A percentile compares a stretch with the other conserved stretches of the same genome.
phyloP scores from a whole-genome alignment of 371 early-diverging fungal genomes.

The Mucor velutinosus region DNA sequence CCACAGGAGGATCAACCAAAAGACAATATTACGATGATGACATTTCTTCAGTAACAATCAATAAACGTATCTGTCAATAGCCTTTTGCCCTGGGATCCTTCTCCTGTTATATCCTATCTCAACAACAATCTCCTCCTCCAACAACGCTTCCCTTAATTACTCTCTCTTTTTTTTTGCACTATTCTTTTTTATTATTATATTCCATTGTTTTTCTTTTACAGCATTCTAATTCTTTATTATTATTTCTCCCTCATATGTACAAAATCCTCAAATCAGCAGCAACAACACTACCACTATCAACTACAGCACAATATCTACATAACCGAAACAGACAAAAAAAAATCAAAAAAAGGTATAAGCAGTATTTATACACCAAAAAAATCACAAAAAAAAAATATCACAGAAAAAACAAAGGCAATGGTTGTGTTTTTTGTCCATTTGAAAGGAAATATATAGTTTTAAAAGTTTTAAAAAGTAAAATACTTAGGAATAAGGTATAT shows the following conservation, averaged over 20 bases:
- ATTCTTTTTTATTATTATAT: background rate
- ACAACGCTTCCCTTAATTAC: background rate
- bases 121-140: background rate
- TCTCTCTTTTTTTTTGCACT: background rate
- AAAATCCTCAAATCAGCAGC: background rate
- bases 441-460: background rate
- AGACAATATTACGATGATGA: constrained; percentile 2
- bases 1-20: constrained; percentile 1
- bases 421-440: background rate
- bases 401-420: background rate
- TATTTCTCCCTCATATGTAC: background rate
- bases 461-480: background rate
- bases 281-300: background rate
- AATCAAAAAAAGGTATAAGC: background rate
- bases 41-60: background rate
- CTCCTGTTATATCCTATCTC: constrained; percentile 4
- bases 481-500: background rate
- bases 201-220: background rate
- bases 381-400: background rate
- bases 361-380: background rate
- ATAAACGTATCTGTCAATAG: constrained; percentile 12
- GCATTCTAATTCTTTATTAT: background rate
- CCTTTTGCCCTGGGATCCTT: background rate
- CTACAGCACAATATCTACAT: background rate
- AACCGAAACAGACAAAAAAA: background rate